These are phyloP conservation scores for Rubia tinctorum DNA, from an alignment of 305 asterid species.

Conservation along the genomic window DNA sequence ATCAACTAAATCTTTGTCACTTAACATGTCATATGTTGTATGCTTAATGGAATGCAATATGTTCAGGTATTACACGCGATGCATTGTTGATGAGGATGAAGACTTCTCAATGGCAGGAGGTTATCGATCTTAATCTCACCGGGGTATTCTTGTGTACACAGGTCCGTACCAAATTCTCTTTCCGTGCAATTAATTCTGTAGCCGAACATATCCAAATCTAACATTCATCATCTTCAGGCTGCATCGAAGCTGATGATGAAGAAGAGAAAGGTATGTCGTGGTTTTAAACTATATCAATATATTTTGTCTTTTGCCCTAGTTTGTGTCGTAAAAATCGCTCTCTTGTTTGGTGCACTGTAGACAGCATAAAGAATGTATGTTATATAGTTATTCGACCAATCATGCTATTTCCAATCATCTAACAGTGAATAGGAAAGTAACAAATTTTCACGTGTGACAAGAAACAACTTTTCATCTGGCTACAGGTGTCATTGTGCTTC, in stretches of 20 bases:
- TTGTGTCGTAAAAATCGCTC: not conserved
- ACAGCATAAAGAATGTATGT: too few species aligned
- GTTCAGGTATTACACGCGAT: slow-evolving; percentile 91
- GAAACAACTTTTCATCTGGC: not conserved
- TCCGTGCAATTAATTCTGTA: slow-evolving; percentile 4
- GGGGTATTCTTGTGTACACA: slow-evolving; percentile 94
- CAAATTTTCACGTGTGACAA: too few species aligned
- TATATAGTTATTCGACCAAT: too few species aligned
- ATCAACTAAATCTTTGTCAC: not conserved
- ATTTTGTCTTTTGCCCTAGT: slow-evolving; percentile 3
- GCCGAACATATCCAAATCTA: slow-evolving; percentile 21
- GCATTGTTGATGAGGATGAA: slow-evolving; percentile 96
- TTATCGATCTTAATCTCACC: slow-evolving; percentile 90
- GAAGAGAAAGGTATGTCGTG: slow-evolving; percentile 72
- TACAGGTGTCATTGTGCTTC: not conserved
- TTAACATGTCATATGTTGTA: not conserved
- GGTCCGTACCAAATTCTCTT: slow-evolving; percentile 35
- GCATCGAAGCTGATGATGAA: slow-evolving; percentile 96
- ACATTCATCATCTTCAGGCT: slow-evolving; percentile 50
- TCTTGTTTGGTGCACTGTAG: too few species aligned
- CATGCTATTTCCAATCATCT: not conserved
- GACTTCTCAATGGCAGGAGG: slow-evolving; percentile 92
- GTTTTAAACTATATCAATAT: not conserved
- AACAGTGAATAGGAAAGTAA: not conserved
- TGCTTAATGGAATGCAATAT: slow-evolving; percentile 8